Evolutionary conservation across 176 grass and related monocot genomes (phyloP).

Genomic region (Luzula sylvatica): DNA sequence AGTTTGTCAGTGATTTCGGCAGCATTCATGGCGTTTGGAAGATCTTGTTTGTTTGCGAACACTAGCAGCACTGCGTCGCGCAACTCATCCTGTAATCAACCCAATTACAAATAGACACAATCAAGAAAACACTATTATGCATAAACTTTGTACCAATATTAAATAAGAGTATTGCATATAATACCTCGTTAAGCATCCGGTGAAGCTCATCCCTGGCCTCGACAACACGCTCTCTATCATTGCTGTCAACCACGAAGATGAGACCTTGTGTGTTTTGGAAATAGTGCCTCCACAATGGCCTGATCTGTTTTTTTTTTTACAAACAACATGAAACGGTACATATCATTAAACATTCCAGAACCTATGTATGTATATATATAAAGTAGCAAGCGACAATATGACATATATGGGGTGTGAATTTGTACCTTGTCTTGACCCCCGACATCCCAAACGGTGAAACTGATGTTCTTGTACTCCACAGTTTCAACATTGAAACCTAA

Average conservation of each 20-base stretch:
- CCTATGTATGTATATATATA: background rate
- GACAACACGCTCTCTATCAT: constrained; percentile 88
- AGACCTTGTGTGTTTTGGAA: constrained; percentile 89
- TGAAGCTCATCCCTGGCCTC: constrained; percentile 85
- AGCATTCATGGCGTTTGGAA: constrained; percentile 93
- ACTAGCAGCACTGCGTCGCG: constrained; percentile 80
- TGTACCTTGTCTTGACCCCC: constrained; percentile 82
- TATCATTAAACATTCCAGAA: too few species aligned
- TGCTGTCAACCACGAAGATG: constrained; percentile 88
- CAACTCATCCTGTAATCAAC: constrained; percentile 53
- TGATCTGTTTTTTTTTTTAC: constrained; percentile 49
- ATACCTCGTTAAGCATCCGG: constrained; percentile 75
- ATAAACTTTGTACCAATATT: background rate
- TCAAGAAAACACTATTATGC: background rate
- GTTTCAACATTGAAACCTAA: constrained; percentile 86
- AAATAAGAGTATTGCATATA: background rate
- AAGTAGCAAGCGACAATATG: background rate
- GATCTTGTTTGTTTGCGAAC: constrained; percentile 91
- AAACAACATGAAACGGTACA: background rate
- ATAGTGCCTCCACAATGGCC: constrained; percentile 86
- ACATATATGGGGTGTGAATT: background rate
- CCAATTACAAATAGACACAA: constrained; percentile 3
- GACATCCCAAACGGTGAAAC: constrained; percentile 88
- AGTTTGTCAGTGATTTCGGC: constrained; percentile 89
- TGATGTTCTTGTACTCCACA: constrained; percentile 89